Evolutionary conservation across 202 grass and related monocot genomes (phyloP), one percentile per base, ranked within the genome.

Genomic region (Setaria italica): DNA sequence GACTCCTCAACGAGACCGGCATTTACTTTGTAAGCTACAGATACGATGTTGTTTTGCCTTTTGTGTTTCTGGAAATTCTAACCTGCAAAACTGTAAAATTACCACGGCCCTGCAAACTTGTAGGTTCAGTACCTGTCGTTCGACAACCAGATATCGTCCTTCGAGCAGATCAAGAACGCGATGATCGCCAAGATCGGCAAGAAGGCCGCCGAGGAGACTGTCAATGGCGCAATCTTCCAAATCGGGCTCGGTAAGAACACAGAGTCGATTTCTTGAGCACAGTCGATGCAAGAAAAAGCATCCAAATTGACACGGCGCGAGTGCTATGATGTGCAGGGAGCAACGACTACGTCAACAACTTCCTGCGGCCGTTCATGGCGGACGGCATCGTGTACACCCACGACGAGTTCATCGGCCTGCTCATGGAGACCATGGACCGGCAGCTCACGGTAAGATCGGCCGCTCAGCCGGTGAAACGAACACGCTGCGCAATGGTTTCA

Each of bases 291-390:
- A 54, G n/a, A 41, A 33, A 70, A 75, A 39, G 7, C 20, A 10
- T 30, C 29, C 29, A n/a, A 57, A 14, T 11, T 90, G 62, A 85
- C 34, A 51, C 35, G 8, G 14, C 4, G 46, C 30, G 63, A 17
- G 60, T 29, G 20, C 63, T 35, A 3, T 67, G 56, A 15, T 82
- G 43, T 67, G 56, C 35, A 99, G 92, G 97, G 85, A 99, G 97
- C 97, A 99, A 96, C 78, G 97, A 96, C 65, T 99, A 99, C 80
- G 81, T 99, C 51, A 99, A 96, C 91, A 99, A 99, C 82, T 99
- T 88, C 90, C 74, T 99, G 72, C 97, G 91, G 13, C 91, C 97
- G 14, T 91, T 99, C 85, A 88, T 96, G 87, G 93, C 92, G 21
- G 97, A 99, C 55, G 94, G 92, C 63, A 85, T 89, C 68, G 66